Base-by-base conservation (phyloP, 208 protist species). In the Wallacemonas sp. region DNA sequence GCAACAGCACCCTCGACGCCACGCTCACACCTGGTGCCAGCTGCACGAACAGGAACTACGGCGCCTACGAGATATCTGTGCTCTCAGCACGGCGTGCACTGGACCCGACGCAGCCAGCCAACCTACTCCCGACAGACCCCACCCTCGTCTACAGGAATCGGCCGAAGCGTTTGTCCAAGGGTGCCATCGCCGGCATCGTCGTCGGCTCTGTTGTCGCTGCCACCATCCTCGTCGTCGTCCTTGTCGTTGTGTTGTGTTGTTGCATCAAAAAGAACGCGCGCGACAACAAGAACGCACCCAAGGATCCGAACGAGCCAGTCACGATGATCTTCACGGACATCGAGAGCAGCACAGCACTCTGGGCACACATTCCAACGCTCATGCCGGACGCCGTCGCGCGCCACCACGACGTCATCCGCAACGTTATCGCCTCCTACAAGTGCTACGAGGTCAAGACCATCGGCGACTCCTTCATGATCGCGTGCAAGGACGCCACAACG, bases 381-480 rank as follows among this genome's bases (percentile, higher is more conserved):
- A 94, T 94, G 87, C 38, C 71, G 2, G 76, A 82, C 29, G 84
- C 88, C 9, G 73, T 94, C 19, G 73, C 80, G 27, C 45, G 72
- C 45, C 83, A 94, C 78, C 78, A 94, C 81, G 64, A 63, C 5
- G 33, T 89, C 39, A 89, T 94, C 54, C 81, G 88, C 33, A 9
- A 64, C 36, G 57, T 80, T 34, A 89, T 91, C 44, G 44, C 39
- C 22, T 78, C 73, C 76, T 74, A 86, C 76, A 65, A 68, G 59
- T 85, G 81, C 69, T 93, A 93, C 70, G 85, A 91, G 73, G 87
- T 93, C 67, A 93, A 93, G 78, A 93, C 83, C 59, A 77, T 91
- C 29, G 87, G 87, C 32, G 87, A 93, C 78, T 78, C 87, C 46
- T 91, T 93, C 76, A 91, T 93, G 83, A 87, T 91, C 29, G 79